Evolutionary conservation across 2,329 filamentous ascomycete genomes (phyloP).

Genomic region (Exophiala dermatitidis): DNA sequence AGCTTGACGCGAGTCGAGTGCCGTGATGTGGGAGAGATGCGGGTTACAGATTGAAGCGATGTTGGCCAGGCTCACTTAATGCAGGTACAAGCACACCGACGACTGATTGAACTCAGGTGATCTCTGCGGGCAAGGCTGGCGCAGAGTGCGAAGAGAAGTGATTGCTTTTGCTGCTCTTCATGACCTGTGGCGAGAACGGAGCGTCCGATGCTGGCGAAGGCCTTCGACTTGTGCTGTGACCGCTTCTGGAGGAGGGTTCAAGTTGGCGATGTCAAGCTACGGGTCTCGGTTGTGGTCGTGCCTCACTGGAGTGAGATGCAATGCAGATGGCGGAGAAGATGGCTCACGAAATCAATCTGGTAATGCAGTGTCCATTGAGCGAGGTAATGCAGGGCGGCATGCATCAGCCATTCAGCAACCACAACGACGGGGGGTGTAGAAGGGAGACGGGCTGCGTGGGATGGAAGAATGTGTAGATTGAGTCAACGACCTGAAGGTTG

Average conservation of each 20-base stretch:
- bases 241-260: constrained; percentile 13
- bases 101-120: constrained; percentile 21
- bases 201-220: constrained; percentile 1
- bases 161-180: constrained; percentile 25
- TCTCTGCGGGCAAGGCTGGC: constrained; percentile 14
- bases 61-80: constrained; percentile 9
- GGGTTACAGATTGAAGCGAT: constrained; percentile 6
- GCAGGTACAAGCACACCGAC: constrained; percentile 20
- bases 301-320: constrained; percentile 8
- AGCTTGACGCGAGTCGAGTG: not conserved
- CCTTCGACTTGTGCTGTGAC: not conserved
- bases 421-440: constrained; percentile 2
- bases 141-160: constrained; percentile 8
- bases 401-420: constrained; percentile 4
- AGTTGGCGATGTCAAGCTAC: not conserved
- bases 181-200: constrained; percentile 17
- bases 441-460: constrained; percentile 1
- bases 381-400: constrained; percentile 3
- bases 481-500: not conserved
- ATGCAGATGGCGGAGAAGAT: constrained; percentile 2
- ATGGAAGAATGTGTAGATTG: not conserved
- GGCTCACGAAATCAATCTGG: constrained; percentile 15
- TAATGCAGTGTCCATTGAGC: constrained; percentile 8
- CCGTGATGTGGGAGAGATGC: constrained; percentile 4
- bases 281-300: constrained; percentile 13